Percentiles rank a stretch among this genome's conserved stretches.
Evolutionary conservation across 192 early-diverging fungal genomes (phyloP).

Genomic region (Coemansia sp.): DNA sequence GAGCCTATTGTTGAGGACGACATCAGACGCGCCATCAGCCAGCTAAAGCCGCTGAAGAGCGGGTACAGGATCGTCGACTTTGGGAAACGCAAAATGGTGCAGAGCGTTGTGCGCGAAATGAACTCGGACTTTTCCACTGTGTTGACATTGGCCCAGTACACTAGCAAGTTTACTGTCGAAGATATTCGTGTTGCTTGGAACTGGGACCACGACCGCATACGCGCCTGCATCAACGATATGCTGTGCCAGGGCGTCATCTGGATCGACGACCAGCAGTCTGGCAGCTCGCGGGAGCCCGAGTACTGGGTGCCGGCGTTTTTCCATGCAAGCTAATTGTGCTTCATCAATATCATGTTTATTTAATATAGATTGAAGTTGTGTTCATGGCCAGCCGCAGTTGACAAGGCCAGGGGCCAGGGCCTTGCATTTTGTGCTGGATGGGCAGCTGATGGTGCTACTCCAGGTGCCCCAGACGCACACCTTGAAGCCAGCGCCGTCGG

Average conservation of each 20-base stretch:
- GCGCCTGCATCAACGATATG: slow-evolving; percentile 46
- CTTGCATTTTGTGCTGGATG: slow-evolving; percentile 26
- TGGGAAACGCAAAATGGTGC: slow-evolving; percentile 78
- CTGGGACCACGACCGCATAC: slow-evolving; percentile 37
- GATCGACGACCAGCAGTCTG: slow-evolving; percentile 25
- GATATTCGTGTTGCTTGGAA: slow-evolving; percentile 26
- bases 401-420: slow-evolving; percentile 3
- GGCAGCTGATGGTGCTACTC: slow-evolving; percentile 13
- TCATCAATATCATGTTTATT: too few species aligned
- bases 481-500: slow-evolving; percentile 19
- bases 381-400: slow-evolving; percentile 28
- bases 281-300: slow-evolving; percentile 7
- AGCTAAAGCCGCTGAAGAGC: slow-evolving; percentile 78
- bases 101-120: slow-evolving; percentile 85
- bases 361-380: too few species aligned
- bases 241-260: slow-evolving; percentile 40
- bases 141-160: slow-evolving; percentile 66
- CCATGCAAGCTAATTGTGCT: not conserved
- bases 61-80: slow-evolving; percentile 84
- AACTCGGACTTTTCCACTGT: slow-evolving; percentile 75
- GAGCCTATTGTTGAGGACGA: slow-evolving; percentile 69
- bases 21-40: slow-evolving; percentile 79
- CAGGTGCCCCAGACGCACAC: slow-evolving; percentile 43
- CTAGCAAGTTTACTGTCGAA: slow-evolving; percentile 30
- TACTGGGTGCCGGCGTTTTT: slow-evolving; percentile 50